Base-by-base conservation (phyloP, 108 stramenopile genomes). In the Epithemia pelagica region DNA sequence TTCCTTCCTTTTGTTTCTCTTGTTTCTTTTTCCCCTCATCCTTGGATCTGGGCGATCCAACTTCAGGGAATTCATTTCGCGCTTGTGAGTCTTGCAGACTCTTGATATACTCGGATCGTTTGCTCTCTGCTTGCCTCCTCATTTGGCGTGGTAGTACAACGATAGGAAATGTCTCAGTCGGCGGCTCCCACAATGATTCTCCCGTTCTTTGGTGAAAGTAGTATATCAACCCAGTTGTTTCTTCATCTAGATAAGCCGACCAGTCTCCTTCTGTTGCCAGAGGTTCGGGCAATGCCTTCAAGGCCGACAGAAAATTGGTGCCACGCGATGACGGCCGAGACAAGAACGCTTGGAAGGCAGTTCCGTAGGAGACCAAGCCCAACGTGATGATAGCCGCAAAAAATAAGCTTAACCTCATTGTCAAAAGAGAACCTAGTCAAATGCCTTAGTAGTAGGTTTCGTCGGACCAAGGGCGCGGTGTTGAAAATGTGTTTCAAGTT, bases 121-220 rank as follows among this genome's bases (percentile, higher is more conserved):
- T 69, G 29, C 29, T 52, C 69, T 64, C 68, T 25, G 68, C 68
- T 28, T 33, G 30, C 54, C 52, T 25, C 51, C 60, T 10, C 66
- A 58, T 54, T 58, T 58, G 25, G 21, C 26, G 22, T 27, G 56
- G 56, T 8, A 58, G 21, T 7, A 58, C 56, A 27, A 87, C 76
- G 26, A 53, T 56, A 3, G 89, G 89, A 76, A 90, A 90, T 30
- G 85, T 83, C 3, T 53, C 31, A 0, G 86, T 90, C 32, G 91
- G 91, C 28, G 84, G 84, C 51, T 83, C 84, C 91, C 91, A 92
- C 19, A 65, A 58, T 55, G 71, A 73, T 71, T 89, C 87, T 29
- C 91, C 91, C n/a, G 91, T 89, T 7, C 72, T 70, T 18, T 59
- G 57, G 62, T 92, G 86, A 62, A 89, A 92, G 66, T 87, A 92